Conservation (phyloP, 495 filamentous ascomycete species). For the Aspergillus leporis region DNA sequence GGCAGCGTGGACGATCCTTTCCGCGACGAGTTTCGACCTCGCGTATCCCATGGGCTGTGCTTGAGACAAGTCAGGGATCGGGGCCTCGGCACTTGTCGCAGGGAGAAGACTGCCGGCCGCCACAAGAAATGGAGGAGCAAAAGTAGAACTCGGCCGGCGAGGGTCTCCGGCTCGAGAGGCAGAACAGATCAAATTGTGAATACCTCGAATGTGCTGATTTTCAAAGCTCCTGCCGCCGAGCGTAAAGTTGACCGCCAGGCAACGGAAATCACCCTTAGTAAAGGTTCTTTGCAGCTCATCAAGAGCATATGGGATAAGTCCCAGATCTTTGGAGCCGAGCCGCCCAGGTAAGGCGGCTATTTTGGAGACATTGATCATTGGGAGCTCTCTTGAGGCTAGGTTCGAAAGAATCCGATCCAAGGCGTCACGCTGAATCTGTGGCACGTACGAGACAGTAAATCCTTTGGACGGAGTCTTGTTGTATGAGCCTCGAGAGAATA, state of each 20-base stretch:
- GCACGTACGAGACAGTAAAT: conserved; percentile 63
- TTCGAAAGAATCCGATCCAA: conserved; percentile 37
- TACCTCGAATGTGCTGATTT: conserved; percentile 56
- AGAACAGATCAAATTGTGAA: conserved; percentile 62
- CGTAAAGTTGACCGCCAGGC: conserved; percentile 77
- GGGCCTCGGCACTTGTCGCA: conserved; percentile 45
- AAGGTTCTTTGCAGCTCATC: conserved; percentile 39
- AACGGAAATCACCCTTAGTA: conserved; percentile 58
- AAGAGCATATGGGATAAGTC: conserved; percentile 33
- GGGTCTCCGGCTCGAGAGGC: conserved; percentile 37
- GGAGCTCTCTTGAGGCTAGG: conserved; percentile 40
- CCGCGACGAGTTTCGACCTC: conserved; percentile 63
- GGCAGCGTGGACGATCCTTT: conserved; percentile 49
- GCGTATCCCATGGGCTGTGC: conserved; percentile 60
- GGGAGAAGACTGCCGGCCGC: conserved; percentile 35
- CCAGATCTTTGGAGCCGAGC: conserved; percentile 17
- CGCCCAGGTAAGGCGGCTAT: conserved; percentile 15
- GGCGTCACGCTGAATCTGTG: conserved; percentile 36
- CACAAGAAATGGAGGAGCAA: conserved; percentile 60
- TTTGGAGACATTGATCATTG: conserved; percentile 19
- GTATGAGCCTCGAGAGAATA: conserved; percentile 47
- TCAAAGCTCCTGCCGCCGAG: conserved; percentile 60
- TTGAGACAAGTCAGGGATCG: conserved; percentile 46
- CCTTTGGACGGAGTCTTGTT: conserved; percentile 29
- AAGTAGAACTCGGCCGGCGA: conserved; percentile 51